Conservation (phyloP, 2,329 filamentous ascomycete species). For the Neonectria magnoliae region DNA sequence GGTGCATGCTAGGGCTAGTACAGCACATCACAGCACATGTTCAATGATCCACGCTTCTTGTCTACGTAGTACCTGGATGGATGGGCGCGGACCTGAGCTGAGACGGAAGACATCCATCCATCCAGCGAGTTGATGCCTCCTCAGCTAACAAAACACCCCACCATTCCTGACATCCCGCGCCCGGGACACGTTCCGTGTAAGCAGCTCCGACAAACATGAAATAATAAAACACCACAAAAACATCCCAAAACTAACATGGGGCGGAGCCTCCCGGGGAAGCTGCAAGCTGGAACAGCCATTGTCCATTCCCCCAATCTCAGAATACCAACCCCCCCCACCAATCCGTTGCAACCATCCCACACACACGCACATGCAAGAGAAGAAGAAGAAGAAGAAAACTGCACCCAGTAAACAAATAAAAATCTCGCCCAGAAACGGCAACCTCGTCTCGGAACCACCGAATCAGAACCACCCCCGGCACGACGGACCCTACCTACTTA, state of each 20-base stretch:
- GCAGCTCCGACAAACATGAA: conserved; percentile 1
- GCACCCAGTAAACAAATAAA: not conserved
- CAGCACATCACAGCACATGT: not conserved
- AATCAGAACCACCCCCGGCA: conserved; percentile 36
- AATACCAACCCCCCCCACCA: conserved; percentile 2
- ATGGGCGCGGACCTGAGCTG: conserved; percentile 8
- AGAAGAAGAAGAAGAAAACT: not conserved
- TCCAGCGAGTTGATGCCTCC: not conserved
- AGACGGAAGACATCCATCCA: not conserved
- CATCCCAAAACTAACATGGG: conserved; percentile 1
- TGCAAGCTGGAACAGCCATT: not conserved
- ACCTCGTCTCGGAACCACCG: conserved; percentile 21
- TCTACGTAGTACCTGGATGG: not conserved
- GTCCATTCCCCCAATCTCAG: conserved; percentile 3
- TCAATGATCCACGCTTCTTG: not conserved
- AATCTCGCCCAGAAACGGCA: conserved; percentile 21
- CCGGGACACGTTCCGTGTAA: not conserved
- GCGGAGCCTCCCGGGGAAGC: conserved; percentile 21
- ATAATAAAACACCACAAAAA: not conserved
- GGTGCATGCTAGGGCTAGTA: not conserved
- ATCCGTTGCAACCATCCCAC: conserved; percentile 11
- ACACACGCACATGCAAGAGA: not conserved
- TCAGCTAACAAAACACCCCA: conserved; percentile 26
- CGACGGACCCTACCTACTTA: conserved; percentile 20
- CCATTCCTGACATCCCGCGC: conserved; percentile 23